Base-by-base conservation (phyloP, 345 rosid genomes). In the Psidium friedrichsthalianum region DNA sequence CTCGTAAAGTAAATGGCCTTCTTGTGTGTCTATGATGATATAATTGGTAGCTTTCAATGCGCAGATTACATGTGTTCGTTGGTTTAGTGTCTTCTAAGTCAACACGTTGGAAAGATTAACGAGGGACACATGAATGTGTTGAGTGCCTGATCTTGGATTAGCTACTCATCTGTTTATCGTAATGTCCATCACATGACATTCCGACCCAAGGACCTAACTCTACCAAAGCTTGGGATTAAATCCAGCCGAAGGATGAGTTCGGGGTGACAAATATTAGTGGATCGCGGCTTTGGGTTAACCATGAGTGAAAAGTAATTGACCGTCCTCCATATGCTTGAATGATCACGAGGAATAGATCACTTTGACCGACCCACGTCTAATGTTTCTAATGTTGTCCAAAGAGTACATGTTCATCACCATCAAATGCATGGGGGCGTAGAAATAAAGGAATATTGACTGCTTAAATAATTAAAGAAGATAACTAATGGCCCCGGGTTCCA, bases 321-420 rank as follows among this genome's bases (percentile, higher is more conserved):
- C 47, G 21, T 78, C 82, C 2, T 76, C 82, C 82, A 40, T 20
- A 78, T 76, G 82, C 51, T 10, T 76, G 82, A 13, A 82, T 51
- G 53, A 11, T 42, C 15, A 82, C 21, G 10, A 44, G 56, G 29
- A 6, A 82, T 42, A 11, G 32, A 22, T 51, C 32, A 82, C 29
- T 51, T 82, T 40, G 52, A 90, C 86, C 84, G 25, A 89, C 89
- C 81, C 87, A 88, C 36, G 80, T 89, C 88, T 88, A 87, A 87
- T 83, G 42, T 58, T 58, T 58, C 15, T 58, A n/a, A 58, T 58
- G 69, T n/a, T 58, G 36, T n/a, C 69, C 32, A n/a, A 61, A 61
- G 29, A 27, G 74, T 3, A 61, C 42, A 3, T 15, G 42, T 61
- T 61, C 16, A 6, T 29, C 32, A 25, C 40, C 14, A 59, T 59